Conservation (phyloP, 495 filamentous ascomycete species). For the Chaetomidium leptoderma region DNA sequence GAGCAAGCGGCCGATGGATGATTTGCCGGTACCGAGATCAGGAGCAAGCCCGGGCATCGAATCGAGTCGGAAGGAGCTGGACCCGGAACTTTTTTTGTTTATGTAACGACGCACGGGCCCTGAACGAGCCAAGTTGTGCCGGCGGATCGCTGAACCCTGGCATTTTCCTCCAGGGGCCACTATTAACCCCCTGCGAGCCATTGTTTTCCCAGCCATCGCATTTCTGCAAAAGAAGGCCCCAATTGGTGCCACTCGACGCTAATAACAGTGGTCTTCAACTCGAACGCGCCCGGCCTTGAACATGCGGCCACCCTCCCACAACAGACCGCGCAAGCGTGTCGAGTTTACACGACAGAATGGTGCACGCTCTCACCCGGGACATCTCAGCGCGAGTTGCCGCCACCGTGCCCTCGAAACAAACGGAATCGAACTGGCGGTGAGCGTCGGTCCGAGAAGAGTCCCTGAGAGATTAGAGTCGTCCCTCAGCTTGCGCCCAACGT, state of each 20-base stretch:
- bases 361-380: conserved; percentile 14
- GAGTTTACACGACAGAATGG: conserved; percentile 25
- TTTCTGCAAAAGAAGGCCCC: background rate
- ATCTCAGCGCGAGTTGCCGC: conserved; percentile 19
- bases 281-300: conserved; percentile 23
- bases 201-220: conserved; percentile 14
- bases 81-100: background rate
- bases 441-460: background rate
- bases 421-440: conserved; percentile 33
- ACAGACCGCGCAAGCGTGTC: conserved; percentile 9
- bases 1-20: background rate
- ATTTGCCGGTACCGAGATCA: conserved; percentile 5
- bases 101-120: background rate
- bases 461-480: too few relatives aligned
- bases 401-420: conserved; percentile 11
- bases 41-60: conserved; percentile 9
- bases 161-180: too few relatives aligned
- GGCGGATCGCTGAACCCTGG: conserved; percentile 1
- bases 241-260: conserved; percentile 1
- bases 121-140: background rate
- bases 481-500: background rate
- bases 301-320: conserved; percentile 28
- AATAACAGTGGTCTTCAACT: background rate
- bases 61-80: background rate
- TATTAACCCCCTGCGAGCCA: background rate